phyloP scores from a whole-genome alignment of 140 eudicot genomes.

The Anethum foeniculum region DNA sequence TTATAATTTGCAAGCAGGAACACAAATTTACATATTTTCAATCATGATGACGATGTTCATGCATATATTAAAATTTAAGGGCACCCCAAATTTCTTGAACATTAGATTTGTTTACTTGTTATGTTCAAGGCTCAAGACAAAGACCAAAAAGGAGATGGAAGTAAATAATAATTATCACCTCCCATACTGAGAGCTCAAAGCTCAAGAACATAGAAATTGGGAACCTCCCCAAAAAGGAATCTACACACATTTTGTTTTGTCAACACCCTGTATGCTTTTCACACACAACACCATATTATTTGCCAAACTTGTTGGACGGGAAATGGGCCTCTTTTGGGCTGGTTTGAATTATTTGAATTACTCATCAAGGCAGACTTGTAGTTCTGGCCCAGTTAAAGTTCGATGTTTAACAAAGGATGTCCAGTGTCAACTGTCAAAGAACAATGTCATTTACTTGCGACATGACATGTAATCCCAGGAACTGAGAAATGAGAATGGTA shows the following conservation, averaged over 20 bases:
- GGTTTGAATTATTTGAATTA: not conserved
- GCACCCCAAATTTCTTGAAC: not conserved
- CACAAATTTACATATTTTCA: not conserved
- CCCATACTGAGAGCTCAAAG: not conserved
- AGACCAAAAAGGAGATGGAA: constrained; percentile 11
- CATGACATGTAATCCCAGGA: too few relatives aligned
- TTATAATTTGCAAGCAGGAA: too few relatives aligned
- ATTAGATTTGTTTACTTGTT: not conserved
- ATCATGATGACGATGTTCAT: not conserved
- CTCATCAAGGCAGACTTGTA: not conserved
- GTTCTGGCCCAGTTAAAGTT: not conserved
- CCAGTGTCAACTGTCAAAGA: too few relatives aligned
- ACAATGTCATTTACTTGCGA: too few relatives aligned
- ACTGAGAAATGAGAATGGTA: too few relatives aligned
- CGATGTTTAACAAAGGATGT: too few relatives aligned
- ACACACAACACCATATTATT: not conserved
- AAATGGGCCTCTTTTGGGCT: constrained; percentile 3
- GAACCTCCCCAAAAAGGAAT: constrained; percentile 4
- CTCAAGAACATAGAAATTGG: not conserved
- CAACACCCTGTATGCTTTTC: not conserved
- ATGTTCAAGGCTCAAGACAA: constrained; percentile 11
- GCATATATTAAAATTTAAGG: not conserved
- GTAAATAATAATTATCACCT: not conserved
- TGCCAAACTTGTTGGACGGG: not conserved
- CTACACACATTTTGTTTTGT: constrained; percentile 7